Evolutionary conservation across 129 eudicot genomes (phyloP).

Genomic region (Cynara cardunculus): DNA sequence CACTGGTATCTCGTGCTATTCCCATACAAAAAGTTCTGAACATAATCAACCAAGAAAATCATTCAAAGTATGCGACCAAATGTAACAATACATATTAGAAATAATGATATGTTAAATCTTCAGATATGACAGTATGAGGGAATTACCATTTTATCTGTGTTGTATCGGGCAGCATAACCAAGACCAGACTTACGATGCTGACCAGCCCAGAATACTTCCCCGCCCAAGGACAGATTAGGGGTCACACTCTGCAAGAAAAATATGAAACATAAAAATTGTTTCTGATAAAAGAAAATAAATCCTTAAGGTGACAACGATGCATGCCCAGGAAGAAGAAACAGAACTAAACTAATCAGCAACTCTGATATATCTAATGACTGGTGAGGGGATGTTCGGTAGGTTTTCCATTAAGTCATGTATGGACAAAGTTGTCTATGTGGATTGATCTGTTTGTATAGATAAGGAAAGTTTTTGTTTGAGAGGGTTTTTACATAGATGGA

Average conservation of each 20-base stretch:
- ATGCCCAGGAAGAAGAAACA: background rate
- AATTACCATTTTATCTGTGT: constrained; percentile 77
- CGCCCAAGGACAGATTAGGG: constrained; percentile 63
- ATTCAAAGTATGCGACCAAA: background rate
- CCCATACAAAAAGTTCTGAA: background rate
- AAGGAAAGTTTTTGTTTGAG: too few relatives aligned
- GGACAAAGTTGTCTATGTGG: too few relatives aligned
- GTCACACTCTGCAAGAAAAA: constrained; percentile 68
- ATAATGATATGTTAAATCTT: background rate
- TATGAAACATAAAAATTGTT: background rate
- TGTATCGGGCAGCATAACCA: constrained; percentile 75
- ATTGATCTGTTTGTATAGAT: too few relatives aligned
- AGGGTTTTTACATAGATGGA: too few relatives aligned
- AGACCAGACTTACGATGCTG: constrained; percentile 81
- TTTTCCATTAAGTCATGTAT: too few relatives aligned
- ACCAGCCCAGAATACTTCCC: constrained; percentile 94
- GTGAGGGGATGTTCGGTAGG: background rate
- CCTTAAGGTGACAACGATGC: background rate
- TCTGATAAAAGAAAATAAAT: background rate
- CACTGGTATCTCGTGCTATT: background rate
- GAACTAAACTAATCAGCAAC: background rate
- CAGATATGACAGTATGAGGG: background rate
- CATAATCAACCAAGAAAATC: background rate
- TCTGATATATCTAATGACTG: background rate
- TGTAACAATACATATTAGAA: background rate